phyloP scores from a whole-genome alignment of 2,329 filamentous ascomycete genomes.

The Penicillium sp. region DNA sequence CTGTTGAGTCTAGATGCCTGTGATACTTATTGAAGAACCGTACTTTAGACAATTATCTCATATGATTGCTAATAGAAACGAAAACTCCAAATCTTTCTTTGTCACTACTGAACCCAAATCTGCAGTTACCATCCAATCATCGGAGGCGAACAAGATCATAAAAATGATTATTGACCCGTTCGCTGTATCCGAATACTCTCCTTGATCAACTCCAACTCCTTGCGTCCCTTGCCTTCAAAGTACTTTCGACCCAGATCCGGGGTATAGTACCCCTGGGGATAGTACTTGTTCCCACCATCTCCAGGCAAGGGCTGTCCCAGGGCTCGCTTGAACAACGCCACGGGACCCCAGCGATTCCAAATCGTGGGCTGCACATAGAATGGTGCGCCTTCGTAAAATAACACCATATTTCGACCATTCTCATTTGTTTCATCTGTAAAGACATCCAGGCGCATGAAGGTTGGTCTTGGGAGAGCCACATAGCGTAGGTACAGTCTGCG shows the following conservation, averaged over 20 bases:
- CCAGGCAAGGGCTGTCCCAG: slow-evolving; percentile 50
- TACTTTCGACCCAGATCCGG: slow-evolving; percentile 63
- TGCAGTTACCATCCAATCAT: too few species aligned
- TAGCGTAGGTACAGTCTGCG: slow-evolving; percentile 59
- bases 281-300: slow-evolving; percentile 48
- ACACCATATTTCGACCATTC: slow-evolving; percentile 54
- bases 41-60: background rate
- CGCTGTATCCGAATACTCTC: slow-evolving; percentile 47
- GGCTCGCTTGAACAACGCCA: slow-evolving; percentile 50
- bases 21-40: background rate
- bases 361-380: slow-evolving; percentile 62
- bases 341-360: slow-evolving; percentile 63
- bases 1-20: background rate
- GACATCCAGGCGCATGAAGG: slow-evolving; percentile 35
- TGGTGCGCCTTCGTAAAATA: slow-evolving; percentile 60
- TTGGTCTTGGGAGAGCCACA: slow-evolving; percentile 59
- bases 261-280: slow-evolving; percentile 50
- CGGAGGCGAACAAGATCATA: slow-evolving; percentile 1
- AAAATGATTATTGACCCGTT: slow-evolving; percentile 50
- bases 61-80: slow-evolving; percentile 3
- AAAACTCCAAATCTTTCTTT: background rate
- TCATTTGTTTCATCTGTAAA: slow-evolving; percentile 53
- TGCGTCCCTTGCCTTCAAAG: slow-evolving; percentile 52
- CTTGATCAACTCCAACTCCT: slow-evolving; percentile 24
- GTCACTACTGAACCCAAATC: background rate